Evolutionary conservation across 2,329 filamentous ascomycete genomes (phyloP).

Genomic region (Alternaria alternata): DNA sequence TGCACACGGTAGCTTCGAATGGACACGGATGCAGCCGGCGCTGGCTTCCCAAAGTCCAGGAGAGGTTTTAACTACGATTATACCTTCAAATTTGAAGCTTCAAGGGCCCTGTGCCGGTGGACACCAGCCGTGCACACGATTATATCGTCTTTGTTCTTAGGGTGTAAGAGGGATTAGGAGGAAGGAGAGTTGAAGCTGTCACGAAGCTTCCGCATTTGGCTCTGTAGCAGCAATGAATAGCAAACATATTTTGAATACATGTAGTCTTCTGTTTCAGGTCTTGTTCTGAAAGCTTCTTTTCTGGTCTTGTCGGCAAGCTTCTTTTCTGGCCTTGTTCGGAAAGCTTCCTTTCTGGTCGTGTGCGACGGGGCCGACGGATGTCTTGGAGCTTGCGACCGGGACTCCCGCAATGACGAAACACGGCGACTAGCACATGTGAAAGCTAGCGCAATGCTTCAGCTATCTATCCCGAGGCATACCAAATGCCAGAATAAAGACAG

Average conservation of each 20-base stretch:
- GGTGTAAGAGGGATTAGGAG: slow-evolving; percentile 10
- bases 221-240: slow-evolving; percentile 1
- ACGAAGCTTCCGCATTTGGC: slow-evolving; percentile 3
- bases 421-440: slow-evolving; percentile 8
- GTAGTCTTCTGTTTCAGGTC: not conserved
- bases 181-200: slow-evolving; percentile 4
- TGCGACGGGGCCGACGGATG: not conserved
- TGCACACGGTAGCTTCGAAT: slow-evolving; percentile 13
- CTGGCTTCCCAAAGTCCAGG: slow-evolving; percentile 13
- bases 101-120: not conserved
- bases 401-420: not conserved
- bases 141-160: slow-evolving; percentile 10
- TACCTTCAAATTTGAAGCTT: slow-evolving; percentile 4
- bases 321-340: not conserved
- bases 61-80: slow-evolving; percentile 8
- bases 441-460: not conserved
- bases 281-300: not conserved
- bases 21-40: slow-evolving; percentile 16
- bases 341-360: not conserved
- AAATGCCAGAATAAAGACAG: not conserved
- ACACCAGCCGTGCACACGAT: slow-evolving; percentile 3
- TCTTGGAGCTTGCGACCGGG: not conserved
- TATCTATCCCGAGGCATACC: slow-evolving; percentile 10
- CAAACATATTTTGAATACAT: not conserved
- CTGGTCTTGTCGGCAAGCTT: not conserved